phyloP scores from a whole-genome alignment of 2,329 filamentous ascomycete species.

The Trichoderma koningii region DNA sequence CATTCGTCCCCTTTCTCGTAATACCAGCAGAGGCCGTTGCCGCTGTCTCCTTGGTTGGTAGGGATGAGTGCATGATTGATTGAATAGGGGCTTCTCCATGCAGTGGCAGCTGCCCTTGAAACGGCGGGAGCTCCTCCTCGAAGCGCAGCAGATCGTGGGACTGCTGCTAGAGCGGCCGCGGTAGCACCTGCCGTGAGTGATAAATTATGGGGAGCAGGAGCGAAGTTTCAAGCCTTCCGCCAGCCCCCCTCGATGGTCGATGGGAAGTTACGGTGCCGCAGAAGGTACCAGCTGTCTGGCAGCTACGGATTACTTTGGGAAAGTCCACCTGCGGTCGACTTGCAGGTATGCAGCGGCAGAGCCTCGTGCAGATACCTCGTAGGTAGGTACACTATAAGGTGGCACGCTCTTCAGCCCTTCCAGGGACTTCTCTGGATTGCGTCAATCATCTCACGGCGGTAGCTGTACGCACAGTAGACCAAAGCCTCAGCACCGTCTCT shows the following conservation, averaged over 20 bases:
- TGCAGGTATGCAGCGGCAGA: too few relatives aligned
- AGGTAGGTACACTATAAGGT: too few relatives aligned
- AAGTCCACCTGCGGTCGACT: too few relatives aligned
- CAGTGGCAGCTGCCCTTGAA: slow-evolving; percentile 23
- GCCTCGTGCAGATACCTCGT: too few relatives aligned
- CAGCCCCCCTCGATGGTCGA: not conserved
- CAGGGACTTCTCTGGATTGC: too few relatives aligned
- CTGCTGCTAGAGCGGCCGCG: not conserved
- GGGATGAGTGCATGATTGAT: not conserved
- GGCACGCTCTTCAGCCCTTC: too few relatives aligned
- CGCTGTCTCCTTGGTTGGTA: too few relatives aligned
- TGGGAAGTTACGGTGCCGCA: too few relatives aligned
- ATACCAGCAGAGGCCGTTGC: not conserved
- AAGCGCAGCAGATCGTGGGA: slow-evolving; percentile 7
- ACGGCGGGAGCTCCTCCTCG: slow-evolving; percentile 7
- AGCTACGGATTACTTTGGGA: too few relatives aligned
- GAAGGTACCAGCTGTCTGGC: too few relatives aligned
- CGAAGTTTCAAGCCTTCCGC: not conserved
- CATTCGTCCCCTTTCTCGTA: slow-evolving; percentile 8
- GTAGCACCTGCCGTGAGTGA: not conserved
- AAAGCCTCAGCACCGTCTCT: not conserved
- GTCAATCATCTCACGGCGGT: too few relatives aligned
- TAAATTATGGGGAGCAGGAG: slow-evolving; percentile 12
- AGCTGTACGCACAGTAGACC: not conserved
- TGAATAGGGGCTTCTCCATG: slow-evolving; percentile 19